Evolutionary conservation across 345 rosid genomes (phyloP).

Genomic region (Hibiscus mutabilis): DNA sequence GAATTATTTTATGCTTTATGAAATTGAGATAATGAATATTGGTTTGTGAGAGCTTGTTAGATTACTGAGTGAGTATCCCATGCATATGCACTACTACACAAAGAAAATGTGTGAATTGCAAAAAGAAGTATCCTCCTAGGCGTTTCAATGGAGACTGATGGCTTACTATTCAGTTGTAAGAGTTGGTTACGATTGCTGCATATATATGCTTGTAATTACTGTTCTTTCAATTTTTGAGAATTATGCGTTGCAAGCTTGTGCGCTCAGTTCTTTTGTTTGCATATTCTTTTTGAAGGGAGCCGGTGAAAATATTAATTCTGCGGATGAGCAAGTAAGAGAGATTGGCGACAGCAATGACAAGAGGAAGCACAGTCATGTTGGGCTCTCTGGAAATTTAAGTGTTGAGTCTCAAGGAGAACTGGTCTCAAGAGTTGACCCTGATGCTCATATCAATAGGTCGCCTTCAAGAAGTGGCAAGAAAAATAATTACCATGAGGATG

Average conservation of each 20-base stretch:
- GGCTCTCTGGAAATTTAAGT: constrained; percentile 13
- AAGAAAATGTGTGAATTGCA: constrained; percentile 47
- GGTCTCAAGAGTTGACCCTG: constrained; percentile 10
- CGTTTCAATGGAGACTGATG: constrained; percentile 70
- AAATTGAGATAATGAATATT: constrained; percentile 26
- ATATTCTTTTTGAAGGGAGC: constrained; percentile 30
- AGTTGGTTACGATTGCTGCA: constrained; percentile 36
- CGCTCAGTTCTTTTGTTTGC: constrained; percentile 10
- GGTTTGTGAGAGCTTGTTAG: constrained; percentile 47
- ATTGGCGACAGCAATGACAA: background rate
- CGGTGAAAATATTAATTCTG: constrained; percentile 5
- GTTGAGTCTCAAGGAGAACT: constrained; percentile 14
- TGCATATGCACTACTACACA: constrained; percentile 39
- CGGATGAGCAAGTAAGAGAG: constrained; percentile 16
- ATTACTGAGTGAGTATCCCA: constrained; percentile 42
- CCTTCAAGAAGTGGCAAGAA: constrained; percentile 30
- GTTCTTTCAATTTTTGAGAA: constrained; percentile 1
- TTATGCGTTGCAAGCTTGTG: constrained; percentile 6
- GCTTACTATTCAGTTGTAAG: constrained; percentile 78
- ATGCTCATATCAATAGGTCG: constrained; percentile 23
- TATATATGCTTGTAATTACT: constrained; percentile 9
- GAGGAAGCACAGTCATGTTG: constrained; percentile 7
- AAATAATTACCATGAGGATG: constrained; percentile 27
- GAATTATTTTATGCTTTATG: constrained; percentile 13
- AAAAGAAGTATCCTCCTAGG: constrained; percentile 50